These are phyloP conservation scores for Oryza meyeriana DNA, from an alignment of 176 grass and related monocot species.

Conservation along the genomic window DNA sequence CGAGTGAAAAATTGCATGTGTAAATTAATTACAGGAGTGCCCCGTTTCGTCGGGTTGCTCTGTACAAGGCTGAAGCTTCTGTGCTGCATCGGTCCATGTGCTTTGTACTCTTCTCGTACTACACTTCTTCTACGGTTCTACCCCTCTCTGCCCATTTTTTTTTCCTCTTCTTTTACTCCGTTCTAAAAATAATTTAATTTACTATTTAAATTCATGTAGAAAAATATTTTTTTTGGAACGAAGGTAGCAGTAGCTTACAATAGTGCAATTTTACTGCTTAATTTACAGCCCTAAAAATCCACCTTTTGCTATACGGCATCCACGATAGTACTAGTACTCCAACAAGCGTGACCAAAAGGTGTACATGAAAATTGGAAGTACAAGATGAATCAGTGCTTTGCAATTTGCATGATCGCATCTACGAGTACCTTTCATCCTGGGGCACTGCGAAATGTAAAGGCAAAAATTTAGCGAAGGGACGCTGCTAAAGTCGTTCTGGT, in stretches of 20 bases:
- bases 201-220: too few species aligned
- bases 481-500: background rate
- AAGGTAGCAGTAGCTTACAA: too few species aligned
- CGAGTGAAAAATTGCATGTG: constrained; percentile 18
- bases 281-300: too few species aligned
- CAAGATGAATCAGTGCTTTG: background rate
- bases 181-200: too few species aligned
- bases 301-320: too few species aligned
- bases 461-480: background rate
- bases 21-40: constrained; percentile 15
- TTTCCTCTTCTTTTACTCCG: background rate
- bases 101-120: background rate
- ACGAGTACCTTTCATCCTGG: background rate
- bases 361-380: background rate
- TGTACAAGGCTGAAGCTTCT: constrained; percentile 33
- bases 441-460: background rate
- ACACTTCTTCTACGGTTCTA: background rate
- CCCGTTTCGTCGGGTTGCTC: background rate
- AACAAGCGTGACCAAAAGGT: background rate
- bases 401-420: background rate
- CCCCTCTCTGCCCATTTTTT: background rate
- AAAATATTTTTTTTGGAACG: too few species aligned
- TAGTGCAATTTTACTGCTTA: too few species aligned
- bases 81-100: constrained; percentile 25
- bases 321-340: too few species aligned